Base-by-base conservation (phyloP, 805 yeast genomes). In the Candida boidinii region DNA sequence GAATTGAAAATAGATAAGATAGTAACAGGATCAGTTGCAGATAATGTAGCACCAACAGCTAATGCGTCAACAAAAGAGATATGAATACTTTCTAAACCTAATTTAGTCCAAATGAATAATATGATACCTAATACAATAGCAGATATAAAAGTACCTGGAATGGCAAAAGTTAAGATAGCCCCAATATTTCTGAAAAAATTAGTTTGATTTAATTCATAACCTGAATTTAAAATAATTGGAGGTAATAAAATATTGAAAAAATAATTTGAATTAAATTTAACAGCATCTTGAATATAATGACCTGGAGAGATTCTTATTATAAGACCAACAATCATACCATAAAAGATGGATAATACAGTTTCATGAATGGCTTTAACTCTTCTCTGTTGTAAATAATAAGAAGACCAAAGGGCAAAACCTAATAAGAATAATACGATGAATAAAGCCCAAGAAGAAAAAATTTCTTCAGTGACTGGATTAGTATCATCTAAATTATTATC, bases 21-120 rank as follows among this genome's bases (percentile, higher is more conserved):
- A 1, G 99, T 92, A 20, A 92, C 96, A 1, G 99, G 99, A 56
- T 92, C 99, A 2, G 99, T 92, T 15, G 99, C 99, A 3, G 95
- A 85, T 28, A 92, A 69, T 0, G 98, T 90, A 3, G 99, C 98
- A 17, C 98, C 99, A 13, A 92, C 95, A 0, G 96, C 90, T 35
- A 92, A 66, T 0, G 97, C 96, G 56, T 90, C 96, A n/a, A 92
- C 95, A 60, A 90, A 87, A 32, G 95, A 90, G 35, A 92, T 75
- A 41, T 77, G 63, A 25, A 92, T 74, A 26, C 90, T 85, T 51
- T 92, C 99, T 15, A 94, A 58, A 1, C 98, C 97, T 46, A 92
- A 54, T 6, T 85, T 73, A 0, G 98, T 85, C 94, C 96, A 92
- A 17, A 88, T 64, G 52, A 74, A 92, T 33, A 92, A 56, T 23